A percentile compares a stretch with the other conserved stretches of the same genome.
These are phyloP conservation scores for Ophiostoma ulmi DNA, from an alignment of 2,329 filamentous ascomycete species.

Conservation along the genomic window DNA sequence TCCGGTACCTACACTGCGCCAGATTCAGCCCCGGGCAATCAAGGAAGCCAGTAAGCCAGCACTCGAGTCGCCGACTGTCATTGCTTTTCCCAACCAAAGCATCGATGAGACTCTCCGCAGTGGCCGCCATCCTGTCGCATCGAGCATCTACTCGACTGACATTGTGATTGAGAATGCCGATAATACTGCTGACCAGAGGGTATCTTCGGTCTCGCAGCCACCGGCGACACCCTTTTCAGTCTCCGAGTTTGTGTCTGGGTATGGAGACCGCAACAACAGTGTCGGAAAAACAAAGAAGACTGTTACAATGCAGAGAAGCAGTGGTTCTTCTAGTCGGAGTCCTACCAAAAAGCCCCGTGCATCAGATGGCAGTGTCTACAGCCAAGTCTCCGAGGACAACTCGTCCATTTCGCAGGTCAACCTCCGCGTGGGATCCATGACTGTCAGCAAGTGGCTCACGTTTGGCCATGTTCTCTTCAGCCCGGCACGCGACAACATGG, in stretches of 20 bases:
- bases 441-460: conserved; percentile 81
- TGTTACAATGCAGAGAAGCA: conserved; percentile 29
- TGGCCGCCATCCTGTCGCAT: conserved; percentile 2
- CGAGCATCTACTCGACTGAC: conserved; percentile 52
- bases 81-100: conserved; percentile 25
- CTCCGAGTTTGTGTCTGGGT: conserved; percentile 40
- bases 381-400: conserved; percentile 49
- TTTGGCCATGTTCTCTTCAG: conserved; percentile 81
- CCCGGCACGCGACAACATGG: conserved; percentile 67
- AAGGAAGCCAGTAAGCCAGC: conserved; percentile 27
- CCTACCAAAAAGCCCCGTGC: conserved; percentile 29
- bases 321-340: conserved; percentile 32
- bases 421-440: conserved; percentile 72
- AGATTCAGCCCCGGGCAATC: not conserved
- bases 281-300: conserved; percentile 27
- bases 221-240: conserved; percentile 41
- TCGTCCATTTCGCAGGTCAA: conserved; percentile 67
- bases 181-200: conserved; percentile 41
- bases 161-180: conserved; percentile 50
- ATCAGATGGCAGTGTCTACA: conserved; percentile 45
- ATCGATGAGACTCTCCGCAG: not conserved
- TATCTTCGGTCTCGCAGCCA: conserved; percentile 33
- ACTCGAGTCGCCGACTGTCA: conserved; percentile 47
- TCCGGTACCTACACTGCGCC: not conserved
- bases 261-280: conserved; percentile 35